Conservation (phyloP, 208 protist genomes). For the Endotrypanum monterogeii region DNA sequence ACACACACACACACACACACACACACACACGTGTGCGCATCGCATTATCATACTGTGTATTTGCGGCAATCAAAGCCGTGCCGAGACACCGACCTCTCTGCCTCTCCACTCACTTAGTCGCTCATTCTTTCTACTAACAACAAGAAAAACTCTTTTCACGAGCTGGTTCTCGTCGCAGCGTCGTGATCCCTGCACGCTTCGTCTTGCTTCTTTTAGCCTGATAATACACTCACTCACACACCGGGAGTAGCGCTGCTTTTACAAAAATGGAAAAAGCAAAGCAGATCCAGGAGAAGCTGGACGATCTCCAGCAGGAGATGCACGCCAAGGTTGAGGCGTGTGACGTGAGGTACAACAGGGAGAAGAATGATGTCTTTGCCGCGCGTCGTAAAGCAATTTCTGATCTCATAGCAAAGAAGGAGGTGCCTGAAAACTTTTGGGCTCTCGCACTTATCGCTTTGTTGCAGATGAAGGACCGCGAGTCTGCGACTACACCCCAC, state of each 20-base stretch:
- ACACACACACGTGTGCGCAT: constrained; percentile 5
- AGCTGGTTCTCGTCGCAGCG: not conserved
- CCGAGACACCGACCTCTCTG: no score
- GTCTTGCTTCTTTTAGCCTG: not conserved
- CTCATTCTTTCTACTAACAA: not conserved
- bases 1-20: constrained; percentile 9
- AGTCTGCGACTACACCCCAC: constrained; percentile 39
- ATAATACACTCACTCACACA: not conserved
- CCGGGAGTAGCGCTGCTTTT: not conserved
- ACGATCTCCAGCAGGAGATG: constrained; percentile 62
- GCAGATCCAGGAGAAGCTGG: constrained; percentile 57
- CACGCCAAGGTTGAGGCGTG: constrained; percentile 44
- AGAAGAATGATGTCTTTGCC: constrained; percentile 51
- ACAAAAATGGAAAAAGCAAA: constrained; percentile 33
- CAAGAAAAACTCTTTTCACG: not conserved
- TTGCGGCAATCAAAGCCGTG: no score
- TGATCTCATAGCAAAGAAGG: constrained; percentile 42
- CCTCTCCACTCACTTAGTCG: not conserved
- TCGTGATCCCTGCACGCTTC: not conserved
- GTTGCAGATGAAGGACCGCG: constrained; percentile 31
- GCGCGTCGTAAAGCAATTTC: constrained; percentile 39
- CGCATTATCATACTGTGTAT: no score
- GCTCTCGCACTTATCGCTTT: constrained; percentile 53
- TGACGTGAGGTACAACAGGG: constrained; percentile 37
- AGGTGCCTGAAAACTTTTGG: constrained; percentile 68